phyloP scores from a whole-genome alignment of 1,284 basidiomycete species.

The Kwoniella shivajii region DNA sequence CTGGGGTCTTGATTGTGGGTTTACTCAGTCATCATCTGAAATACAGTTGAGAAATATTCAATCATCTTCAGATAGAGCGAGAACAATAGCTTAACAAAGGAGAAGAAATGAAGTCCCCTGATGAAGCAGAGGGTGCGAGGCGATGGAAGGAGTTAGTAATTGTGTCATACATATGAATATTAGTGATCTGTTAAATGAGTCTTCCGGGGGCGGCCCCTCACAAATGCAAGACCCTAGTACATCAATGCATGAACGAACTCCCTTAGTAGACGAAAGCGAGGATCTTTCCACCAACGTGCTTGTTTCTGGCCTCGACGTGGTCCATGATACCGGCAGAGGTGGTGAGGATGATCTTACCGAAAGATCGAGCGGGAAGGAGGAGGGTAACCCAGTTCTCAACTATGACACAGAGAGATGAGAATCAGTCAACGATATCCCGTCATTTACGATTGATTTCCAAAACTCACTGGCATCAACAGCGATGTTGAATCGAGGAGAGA shows the following conservation, averaged over 20 bases:
- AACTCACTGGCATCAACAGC: slow-evolving; percentile 73
- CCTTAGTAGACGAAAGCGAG: slow-evolving; percentile 57
- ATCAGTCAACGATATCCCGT: slow-evolving; percentile 19
- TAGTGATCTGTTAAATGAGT: too few relatives aligned
- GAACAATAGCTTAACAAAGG: too few relatives aligned
- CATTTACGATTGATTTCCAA: slow-evolving; percentile 75
- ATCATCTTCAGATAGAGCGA: too few relatives aligned
- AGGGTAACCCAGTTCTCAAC: slow-evolving; percentile 70
- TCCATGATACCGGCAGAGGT: slow-evolving; percentile 98
- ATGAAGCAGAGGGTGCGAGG: too few relatives aligned
- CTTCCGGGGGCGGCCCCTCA: too few relatives aligned
- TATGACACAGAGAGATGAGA: slow-evolving; percentile 8
- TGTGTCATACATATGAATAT: too few relatives aligned
- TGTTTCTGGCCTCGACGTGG: slow-evolving; percentile 98
- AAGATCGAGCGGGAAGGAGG: slow-evolving; percentile 89
- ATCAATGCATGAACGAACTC: slow-evolving; percentile 18
- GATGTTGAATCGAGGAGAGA: slow-evolving; percentile 97
- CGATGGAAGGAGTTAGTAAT: too few relatives aligned
- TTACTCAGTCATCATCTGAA: too few relatives aligned
- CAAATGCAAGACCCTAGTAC: slow-evolving; percentile 11
- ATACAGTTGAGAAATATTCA: too few relatives aligned
- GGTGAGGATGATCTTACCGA: slow-evolving; percentile 93
- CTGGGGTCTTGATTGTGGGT: too few relatives aligned
- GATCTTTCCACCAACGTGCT: slow-evolving; percentile 72
- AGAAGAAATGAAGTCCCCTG: too few relatives aligned